A percentile compares a stretch with the other conserved stretches of the same genome.
Evolutionary conservation across 1,139 yeast species (phyloP).

Genomic region (Sugiyamaella neomexicana): DNA sequence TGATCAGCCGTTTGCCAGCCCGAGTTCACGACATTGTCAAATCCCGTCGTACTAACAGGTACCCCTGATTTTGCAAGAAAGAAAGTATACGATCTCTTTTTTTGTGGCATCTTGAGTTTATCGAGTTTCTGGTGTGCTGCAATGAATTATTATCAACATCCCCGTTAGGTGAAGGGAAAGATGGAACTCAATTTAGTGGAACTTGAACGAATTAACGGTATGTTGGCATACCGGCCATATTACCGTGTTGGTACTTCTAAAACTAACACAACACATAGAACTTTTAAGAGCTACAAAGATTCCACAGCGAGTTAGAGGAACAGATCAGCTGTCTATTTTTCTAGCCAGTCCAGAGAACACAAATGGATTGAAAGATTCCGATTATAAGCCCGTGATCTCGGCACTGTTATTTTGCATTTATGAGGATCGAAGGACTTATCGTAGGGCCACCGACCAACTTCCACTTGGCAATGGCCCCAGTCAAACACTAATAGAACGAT

Average conservation of each 20-base stretch:
- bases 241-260: too few relatives aligned
- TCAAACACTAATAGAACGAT: conserved; percentile 13
- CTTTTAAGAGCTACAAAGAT: conserved; percentile 4
- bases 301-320: background rate
- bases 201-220: background rate
- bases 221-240: background rate
- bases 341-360: conserved; percentile 10
- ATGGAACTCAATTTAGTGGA: background rate
- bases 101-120: too few relatives aligned
- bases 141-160: background rate
- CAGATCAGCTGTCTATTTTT: conserved; percentile 6
- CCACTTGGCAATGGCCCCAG: conserved; percentile 10
- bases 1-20: too few relatives aligned
- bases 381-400: background rate
- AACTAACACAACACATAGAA: conserved; percentile 2
- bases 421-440: conserved; percentile 13
- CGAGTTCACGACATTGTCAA: too few relatives aligned
- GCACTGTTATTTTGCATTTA: conserved; percentile 8
- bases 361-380: background rate
- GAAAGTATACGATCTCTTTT: too few relatives aligned
- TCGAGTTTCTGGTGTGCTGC: too few relatives aligned
- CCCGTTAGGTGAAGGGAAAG: background rate
- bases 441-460: conserved; percentile 3
- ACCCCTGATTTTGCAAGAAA: too few relatives aligned
- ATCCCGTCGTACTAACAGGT: too few relatives aligned